Evolutionary conservation across 257 asterid genomes (phyloP).

Genomic region (Solanum bulbocastanum): DNA sequence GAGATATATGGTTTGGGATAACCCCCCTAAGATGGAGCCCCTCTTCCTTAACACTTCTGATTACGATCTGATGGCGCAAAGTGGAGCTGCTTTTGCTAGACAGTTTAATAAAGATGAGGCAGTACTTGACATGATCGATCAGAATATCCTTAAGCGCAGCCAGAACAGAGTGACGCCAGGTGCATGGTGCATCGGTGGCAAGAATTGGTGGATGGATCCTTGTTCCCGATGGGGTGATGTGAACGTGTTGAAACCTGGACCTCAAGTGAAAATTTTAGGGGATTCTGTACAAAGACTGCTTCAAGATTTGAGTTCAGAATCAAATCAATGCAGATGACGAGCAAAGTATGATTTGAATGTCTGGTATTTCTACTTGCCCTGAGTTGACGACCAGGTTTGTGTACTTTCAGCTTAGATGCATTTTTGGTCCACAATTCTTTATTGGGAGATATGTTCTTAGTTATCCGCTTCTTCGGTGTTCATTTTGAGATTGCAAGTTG

Average conservation of each 20-base stretch:
- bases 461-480: conserved; percentile 13
- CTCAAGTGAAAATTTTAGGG: conserved; percentile 37
- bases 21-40: conserved; percentile 97
- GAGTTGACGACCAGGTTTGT: not conserved
- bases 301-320: conserved; percentile 31
- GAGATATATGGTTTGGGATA: conserved; percentile 89
- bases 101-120: conserved; percentile 53
- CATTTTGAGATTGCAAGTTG: conserved; percentile 14
- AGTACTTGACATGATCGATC: conserved; percentile 76
- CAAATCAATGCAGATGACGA: conserved; percentile 52
- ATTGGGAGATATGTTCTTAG: conserved; percentile 20
- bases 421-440: conserved; percentile 27
- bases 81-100: conserved; percentile 93
- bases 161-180: conserved; percentile 74
- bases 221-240: conserved; percentile 88
- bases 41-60: conserved; percentile 51
- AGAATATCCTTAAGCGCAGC: conserved; percentile 56
- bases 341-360: not conserved
- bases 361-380: not conserved
- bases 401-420: conserved; percentile 3
- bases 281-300: conserved; percentile 44
- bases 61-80: conserved; percentile 49
- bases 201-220: conserved; percentile 67
- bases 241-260: conserved; percentile 63
- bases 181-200: conserved; percentile 78